These are phyloP conservation scores for Aphanomyces cochlioides DNA, from an alignment of 352 stramenopile genomes.

Conservation along the genomic window DNA sequence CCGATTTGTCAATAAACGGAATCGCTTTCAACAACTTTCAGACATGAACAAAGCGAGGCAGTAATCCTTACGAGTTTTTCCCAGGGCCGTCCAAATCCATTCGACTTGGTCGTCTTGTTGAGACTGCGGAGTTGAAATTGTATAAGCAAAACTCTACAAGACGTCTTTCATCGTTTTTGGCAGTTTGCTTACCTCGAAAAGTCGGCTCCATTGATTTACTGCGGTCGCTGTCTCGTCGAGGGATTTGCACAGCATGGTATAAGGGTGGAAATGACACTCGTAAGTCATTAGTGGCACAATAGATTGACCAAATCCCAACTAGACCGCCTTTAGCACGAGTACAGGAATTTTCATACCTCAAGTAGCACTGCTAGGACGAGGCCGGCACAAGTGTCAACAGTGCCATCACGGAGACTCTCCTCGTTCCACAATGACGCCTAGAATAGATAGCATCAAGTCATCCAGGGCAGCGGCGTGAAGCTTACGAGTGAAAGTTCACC, in stretches of 20 bases:
- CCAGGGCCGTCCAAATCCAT: not conserved
- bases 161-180: not conserved
- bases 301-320: too few species aligned
- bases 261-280: constrained; percentile 16
- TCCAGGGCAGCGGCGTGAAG: not conserved
- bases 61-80: too few species aligned
- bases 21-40: not conserved
- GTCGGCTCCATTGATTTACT: not conserved
- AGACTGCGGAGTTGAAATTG: not conserved
- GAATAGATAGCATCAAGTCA: not conserved
- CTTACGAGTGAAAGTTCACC: constrained; percentile 37
- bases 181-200: not conserved
- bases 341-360: not conserved
- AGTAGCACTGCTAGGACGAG: constrained; percentile 14
- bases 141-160: constrained; percentile 3
- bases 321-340: too few species aligned
- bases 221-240: not conserved
- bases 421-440: too few species aligned
- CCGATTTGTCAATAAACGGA: not conserved
- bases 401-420: not conserved
- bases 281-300: not conserved
- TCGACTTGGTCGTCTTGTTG: not conserved
- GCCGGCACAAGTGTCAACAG: constrained; percentile 11
- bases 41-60: not conserved
- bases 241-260: not conserved